Evolutionary conservation across 257 asterid species (phyloP), one percentile per base, ranked within the genome.

Genomic region (Solanum lignicaule): DNA sequence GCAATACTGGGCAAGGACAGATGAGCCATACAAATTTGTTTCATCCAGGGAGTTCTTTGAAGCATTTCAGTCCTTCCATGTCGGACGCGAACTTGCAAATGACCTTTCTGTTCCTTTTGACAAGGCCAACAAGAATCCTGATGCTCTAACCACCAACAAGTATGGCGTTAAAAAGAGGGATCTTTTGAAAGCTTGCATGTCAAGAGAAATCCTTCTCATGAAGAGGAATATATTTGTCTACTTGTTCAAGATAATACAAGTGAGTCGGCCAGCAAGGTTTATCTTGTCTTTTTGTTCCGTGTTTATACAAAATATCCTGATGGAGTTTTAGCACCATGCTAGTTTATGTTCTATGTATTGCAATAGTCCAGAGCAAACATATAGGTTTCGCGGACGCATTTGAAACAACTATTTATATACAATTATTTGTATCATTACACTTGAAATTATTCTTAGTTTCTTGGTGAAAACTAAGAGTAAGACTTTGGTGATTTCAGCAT

Each of bases 101-200:
- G 97, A 93, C 87, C 94, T 96, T 65, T 90, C 94, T 9, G 89
- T 92, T 46, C 97, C 98, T 46, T 95, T 93, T 21, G 91, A 91
- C 88, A 96, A 92, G 93, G 85, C 87, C 68, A 95, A 90, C 81
- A 92, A 93, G 87, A 97, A 96, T 87, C 96, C 95, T 6, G 91
- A 92, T 41, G 95, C 99, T 21, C 76, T 96, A 25, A 92, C 94
- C 68, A 93, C 90, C 20, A 88, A 91, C 10, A 93, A 60, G 85
- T 95, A 95, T 74, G 98, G 98, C 11, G 92, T 94, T 25, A 91
- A 92, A 93, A 95, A 91, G 90, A 95, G 87, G 76, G 97, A 95
- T 86, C 93, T 96, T 60, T 88, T 95, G 39, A 94, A 88, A 86
- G 98, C 98, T 12, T 94, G 98, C 76, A 87, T 84, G 15, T 91